phyloP scores from a whole-genome alignment of 2,329 filamentous ascomycete species.

The Colletotrichum truncatum region DNA sequence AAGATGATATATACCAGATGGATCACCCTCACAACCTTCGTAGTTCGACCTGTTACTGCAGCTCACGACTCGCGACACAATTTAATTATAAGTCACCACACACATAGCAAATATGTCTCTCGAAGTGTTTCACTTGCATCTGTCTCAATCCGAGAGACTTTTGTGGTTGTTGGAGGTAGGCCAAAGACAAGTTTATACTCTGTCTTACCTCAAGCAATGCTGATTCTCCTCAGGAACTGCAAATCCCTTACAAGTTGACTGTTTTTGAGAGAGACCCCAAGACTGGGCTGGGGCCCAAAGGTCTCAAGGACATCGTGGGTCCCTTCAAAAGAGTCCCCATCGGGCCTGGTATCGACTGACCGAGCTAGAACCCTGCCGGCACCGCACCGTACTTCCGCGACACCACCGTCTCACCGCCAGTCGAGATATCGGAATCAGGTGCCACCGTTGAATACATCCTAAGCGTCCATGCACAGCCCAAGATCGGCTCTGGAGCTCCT shows the following conservation, averaged over 20 bases:
- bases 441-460: conserved; percentile 72
- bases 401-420: conserved; percentile 50
- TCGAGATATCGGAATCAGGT: conserved; percentile 62
- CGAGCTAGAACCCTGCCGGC: conserved; percentile 53
- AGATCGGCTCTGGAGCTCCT: conserved; percentile 43
- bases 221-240: conserved; percentile 15
- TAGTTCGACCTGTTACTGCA: too few relatives aligned
- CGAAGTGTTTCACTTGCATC: conserved; percentile 30
- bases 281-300: conserved; percentile 17
- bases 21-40: too few relatives aligned
- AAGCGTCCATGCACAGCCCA: conserved; percentile 52
- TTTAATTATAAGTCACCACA: not conserved
- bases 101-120: conserved; percentile 22
- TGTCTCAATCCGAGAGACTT: conserved; percentile 33
- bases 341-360: not conserved
- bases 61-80: not conserved
- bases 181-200: not conserved
- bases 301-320: conserved; percentile 21
- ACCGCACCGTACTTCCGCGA: conserved; percentile 70
- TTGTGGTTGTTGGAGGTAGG: conserved; percentile 31
- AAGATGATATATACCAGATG: not conserved
- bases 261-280: conserved; percentile 19
- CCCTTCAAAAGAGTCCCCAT: not conserved
- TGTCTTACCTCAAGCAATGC: not conserved
- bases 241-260: conserved; percentile 27